Conservation (phyloP, 139 green algal genomes). For the Asterochloris sp. region DNA sequence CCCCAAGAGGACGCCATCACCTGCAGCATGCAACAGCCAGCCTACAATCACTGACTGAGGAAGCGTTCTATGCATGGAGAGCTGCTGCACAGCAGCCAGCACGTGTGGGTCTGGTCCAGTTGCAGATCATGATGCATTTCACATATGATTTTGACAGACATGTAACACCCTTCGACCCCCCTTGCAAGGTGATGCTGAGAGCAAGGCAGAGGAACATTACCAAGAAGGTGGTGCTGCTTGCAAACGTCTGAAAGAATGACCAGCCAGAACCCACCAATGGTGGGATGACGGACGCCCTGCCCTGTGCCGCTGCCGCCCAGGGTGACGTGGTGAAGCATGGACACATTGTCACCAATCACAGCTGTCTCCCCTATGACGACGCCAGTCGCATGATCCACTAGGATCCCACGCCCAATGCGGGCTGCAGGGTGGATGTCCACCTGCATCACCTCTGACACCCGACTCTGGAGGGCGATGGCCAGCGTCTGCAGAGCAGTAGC, state of each 20-base stretch:
- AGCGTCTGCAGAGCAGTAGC: conserved; percentile 44
- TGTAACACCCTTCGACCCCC: too few species aligned
- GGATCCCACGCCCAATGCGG: conserved; percentile 69
- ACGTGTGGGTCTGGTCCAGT: too few species aligned
- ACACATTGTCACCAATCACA: conserved; percentile 90
- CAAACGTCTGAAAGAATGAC: neutral
- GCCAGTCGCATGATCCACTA: conserved; percentile 93
- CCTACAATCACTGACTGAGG: too few species aligned
- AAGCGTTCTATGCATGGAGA: neutral
- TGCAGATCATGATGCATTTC: too few species aligned
- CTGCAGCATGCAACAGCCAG: conserved; percentile 9
- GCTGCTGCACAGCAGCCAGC: neutral
- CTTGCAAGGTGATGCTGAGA: neutral
- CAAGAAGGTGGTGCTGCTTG: neutral
- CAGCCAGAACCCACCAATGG: conserved; percentile 36
- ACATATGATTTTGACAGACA: too few species aligned
- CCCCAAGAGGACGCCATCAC: conserved; percentile 84
- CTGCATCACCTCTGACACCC: conserved; percentile 62
- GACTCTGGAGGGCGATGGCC: conserved; percentile 62
- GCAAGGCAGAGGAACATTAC: neutral
- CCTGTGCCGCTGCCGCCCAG: conserved; percentile 84
- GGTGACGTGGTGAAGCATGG: conserved; percentile 95
- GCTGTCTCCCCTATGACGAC: conserved; percentile 95
- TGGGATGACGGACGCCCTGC: conserved; percentile 63
- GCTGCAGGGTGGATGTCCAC: conserved; percentile 92